A percentile compares a stretch with the other conserved stretches of the same genome.
Conservation (phyloP, 2,329 filamentous ascomycete genomes). For the Chaetomiaceae sp. region DNA sequence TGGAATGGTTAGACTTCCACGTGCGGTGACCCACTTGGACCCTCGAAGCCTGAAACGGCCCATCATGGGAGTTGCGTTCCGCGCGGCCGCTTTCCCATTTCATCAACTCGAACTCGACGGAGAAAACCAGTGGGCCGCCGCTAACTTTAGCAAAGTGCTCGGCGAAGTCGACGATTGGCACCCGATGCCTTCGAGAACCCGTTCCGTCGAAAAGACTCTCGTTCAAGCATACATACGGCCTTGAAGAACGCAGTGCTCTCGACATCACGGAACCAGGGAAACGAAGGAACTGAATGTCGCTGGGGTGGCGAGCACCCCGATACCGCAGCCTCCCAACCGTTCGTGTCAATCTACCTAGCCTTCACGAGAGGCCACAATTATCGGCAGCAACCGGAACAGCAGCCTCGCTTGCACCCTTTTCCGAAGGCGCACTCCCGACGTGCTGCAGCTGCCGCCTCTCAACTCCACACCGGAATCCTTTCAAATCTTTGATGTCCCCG, state of each 20-base stretch:
- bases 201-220: too few relatives aligned
- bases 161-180: too few relatives aligned
- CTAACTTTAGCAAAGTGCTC: too few relatives aligned
- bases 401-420: constrained; percentile 1
- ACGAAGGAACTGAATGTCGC: background rate
- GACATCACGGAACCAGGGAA: too few relatives aligned
- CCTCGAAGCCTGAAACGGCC: background rate
- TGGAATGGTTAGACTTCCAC: background rate
- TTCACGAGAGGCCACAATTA: background rate
- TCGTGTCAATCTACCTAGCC: background rate
- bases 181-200: too few relatives aligned
- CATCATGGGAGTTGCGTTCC: too few relatives aligned
- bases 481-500: constrained; percentile 8
- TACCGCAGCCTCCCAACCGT: background rate
- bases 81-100: too few relatives aligned
- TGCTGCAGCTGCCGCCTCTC: constrained; percentile 8
- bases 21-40: background rate
- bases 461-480: constrained; percentile 6
- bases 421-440: background rate
- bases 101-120: too few relatives aligned
- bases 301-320: background rate
- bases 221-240: too few relatives aligned
- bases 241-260: too few relatives aligned
- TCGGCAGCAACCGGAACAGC: constrained; percentile 14
- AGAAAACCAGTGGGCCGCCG: too few relatives aligned